phyloP scores from a whole-genome alignment of 345 rosid species.

The Mercurialis annua region DNA sequence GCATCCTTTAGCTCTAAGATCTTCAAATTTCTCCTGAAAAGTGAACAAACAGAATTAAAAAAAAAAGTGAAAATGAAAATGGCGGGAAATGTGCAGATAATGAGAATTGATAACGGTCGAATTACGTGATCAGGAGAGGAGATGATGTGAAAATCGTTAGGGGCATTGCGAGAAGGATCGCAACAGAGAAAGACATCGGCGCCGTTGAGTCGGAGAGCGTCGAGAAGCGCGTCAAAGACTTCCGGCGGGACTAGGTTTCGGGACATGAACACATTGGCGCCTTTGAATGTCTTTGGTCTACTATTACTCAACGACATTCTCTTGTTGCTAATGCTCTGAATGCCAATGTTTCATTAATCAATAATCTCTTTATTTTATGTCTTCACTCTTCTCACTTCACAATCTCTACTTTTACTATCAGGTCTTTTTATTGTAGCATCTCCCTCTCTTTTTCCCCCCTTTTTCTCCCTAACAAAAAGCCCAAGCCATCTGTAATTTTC shows the following conservation, averaged over 20 bases:
- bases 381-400: too few species aligned
- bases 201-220: slow-evolving; percentile 75
- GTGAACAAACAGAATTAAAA: background rate
- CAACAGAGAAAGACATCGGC: slow-evolving; percentile 87
- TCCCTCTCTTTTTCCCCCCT: too few species aligned
- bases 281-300: slow-evolving; percentile 66
- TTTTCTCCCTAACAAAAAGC: too few species aligned
- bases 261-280: slow-evolving; percentile 74
- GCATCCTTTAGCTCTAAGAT: slow-evolving; percentile 77
- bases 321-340: too few species aligned
- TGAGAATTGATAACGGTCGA: too few species aligned
- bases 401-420: too few species aligned
- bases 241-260: slow-evolving; percentile 87
- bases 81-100: slow-evolving; percentile 4
- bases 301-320: slow-evolving; percentile 48
- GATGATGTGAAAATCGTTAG: slow-evolving; percentile 76
- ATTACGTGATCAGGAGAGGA: slow-evolving; percentile 71
- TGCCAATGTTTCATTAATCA: too few species aligned
- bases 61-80: slow-evolving; percentile 6
- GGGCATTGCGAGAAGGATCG: slow-evolving; percentile 78
- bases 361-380: too few species aligned
- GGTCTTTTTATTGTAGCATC: too few species aligned
- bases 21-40: slow-evolving; percentile 84
- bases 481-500: too few species aligned
- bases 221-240: slow-evolving; percentile 76